Evolutionary conservation across 225 moss, liverwort and hornwort genomes (phyloP), one percentile per base, ranked within the genome.

Genomic region (Polytrichum formosum): DNA sequence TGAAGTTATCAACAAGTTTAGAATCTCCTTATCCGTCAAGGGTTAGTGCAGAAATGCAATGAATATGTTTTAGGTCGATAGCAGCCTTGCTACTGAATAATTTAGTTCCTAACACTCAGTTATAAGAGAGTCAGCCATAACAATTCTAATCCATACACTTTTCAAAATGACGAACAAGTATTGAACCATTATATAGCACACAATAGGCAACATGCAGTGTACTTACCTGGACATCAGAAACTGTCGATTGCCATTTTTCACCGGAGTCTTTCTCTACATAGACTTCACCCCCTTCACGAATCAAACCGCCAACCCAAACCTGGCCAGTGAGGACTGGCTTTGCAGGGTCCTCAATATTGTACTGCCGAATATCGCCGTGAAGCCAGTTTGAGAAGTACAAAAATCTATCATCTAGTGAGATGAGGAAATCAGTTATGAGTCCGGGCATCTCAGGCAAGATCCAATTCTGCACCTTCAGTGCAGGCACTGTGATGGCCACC

Each of bases 331-430:
- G 87, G 63, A 88, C 76, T 17, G 94, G 97, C 16, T 90, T 88
- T 63, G 83, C 84, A 29, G 94, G 94, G 78, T 98, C 88, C 76
- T 98, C 92, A 70, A 98, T 98, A 80, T 94, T 94, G 80, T 98
- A 98, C 68, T 94, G 97, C 68, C 97, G 84, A 72, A 98, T 92
- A 66, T 98, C 97, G 33, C 97, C 97, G 70, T 98, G 97, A 64
- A 98, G 87, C 97, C 97, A 98, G 73, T 98, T 90, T 65, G 94
- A 94, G 79, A 98, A 94, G 81, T 94, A 98, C 70, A 98, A 75
- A 72, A 94, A 98, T 22, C 91, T 87, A 69, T 98, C 97, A 61
- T 98, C 94, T 20, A 98, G 74, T 19, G 97, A 98, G 53, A 94
- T 98, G 77, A 98, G 65, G 71, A 98, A 98, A 74, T 98, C 97